Percentiles rank a stretch among this genome's conserved stretches.
phyloP scores from a whole-genome alignment of 371 early-diverging fungal species.

The Mortierella sp. region DNA sequence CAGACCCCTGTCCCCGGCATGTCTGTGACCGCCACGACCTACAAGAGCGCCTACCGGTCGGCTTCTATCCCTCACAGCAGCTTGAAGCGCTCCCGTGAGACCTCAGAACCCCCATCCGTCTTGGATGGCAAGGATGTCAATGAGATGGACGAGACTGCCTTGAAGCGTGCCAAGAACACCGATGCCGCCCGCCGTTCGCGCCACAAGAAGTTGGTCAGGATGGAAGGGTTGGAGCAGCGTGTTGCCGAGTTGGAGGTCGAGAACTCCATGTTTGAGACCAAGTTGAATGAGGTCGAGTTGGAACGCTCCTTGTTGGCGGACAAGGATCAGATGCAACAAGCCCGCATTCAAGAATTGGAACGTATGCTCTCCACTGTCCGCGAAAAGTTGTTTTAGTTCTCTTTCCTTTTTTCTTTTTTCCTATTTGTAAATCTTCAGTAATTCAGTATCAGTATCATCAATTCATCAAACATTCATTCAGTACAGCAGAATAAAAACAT shows the following conservation, averaged over 20 bases:
- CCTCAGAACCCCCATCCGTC: conserved; percentile 53
- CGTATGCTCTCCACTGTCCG: conserved; percentile 26
- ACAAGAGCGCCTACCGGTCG: conserved; percentile 54
- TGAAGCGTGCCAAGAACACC: conserved; percentile 92
- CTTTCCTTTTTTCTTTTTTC: background rate
- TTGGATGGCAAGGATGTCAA: conserved; percentile 47
- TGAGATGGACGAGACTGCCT: conserved; percentile 73
- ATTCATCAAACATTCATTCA: background rate
- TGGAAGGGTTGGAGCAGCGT: conserved; percentile 88
- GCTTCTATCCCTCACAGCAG: conserved; percentile 24
- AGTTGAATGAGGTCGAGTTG: conserved; percentile 62
- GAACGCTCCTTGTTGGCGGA: conserved; percentile 56
- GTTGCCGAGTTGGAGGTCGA: conserved; percentile 87
- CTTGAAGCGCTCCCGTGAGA: conserved; percentile 48
- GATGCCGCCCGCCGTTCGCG: conserved; percentile 97
- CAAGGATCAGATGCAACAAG: conserved; percentile 56
- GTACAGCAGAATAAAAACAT: background rate
- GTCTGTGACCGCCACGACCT: conserved; percentile 28
- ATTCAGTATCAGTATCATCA: background rate
- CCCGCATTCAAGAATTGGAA: conserved; percentile 53
- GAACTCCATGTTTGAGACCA: conserved; percentile 76
- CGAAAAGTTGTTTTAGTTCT: conserved; percentile 38
- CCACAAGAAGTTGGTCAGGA: conserved; percentile 85
- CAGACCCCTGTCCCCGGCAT: conserved; percentile 33
- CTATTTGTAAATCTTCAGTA: no score